Evolutionary conservation across 2,329 filamentous ascomycete genomes (phyloP).

Genomic region (Aspergillus viridinutans): DNA sequence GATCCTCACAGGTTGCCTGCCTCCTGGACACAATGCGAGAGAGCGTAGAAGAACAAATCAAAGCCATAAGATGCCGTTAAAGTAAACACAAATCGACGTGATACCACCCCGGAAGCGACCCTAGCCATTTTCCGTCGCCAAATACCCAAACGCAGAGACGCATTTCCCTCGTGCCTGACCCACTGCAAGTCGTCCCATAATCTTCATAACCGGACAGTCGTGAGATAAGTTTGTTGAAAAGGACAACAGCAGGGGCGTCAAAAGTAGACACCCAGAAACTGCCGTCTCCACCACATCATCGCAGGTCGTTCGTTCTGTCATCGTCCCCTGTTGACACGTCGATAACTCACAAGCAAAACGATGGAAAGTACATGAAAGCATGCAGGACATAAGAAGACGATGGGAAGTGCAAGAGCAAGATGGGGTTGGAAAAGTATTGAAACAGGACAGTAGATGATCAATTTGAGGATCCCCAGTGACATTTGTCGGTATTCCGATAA

Average conservation of each 20-base stretch:
- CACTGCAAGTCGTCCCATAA: conserved; percentile 3
- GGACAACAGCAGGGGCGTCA: conserved; percentile 9
- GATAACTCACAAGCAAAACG: conserved; percentile 16
- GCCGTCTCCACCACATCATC: conserved; percentile 13
- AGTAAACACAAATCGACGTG: conserved; percentile 34
- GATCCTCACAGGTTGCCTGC: background rate
- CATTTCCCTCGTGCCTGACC: conserved; percentile 6
- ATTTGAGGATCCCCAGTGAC: conserved; percentile 16
- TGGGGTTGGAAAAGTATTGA: conserved; percentile 9
- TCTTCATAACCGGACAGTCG: conserved; percentile 8
- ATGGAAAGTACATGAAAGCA: conserved; percentile 11
- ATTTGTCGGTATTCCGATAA: conserved; percentile 18
- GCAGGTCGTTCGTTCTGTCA: conserved; percentile 21
- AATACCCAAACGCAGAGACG: conserved; percentile 13
- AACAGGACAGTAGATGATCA: conserved; percentile 12
- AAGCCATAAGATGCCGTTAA: conserved; percentile 8
- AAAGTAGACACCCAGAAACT: conserved; percentile 11
- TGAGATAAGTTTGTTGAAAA: conserved; percentile 6
- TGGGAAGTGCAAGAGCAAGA: conserved; percentile 6
- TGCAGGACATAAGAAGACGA: conserved; percentile 4
- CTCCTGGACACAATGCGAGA: conserved; percentile 4
- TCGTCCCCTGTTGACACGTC: conserved; percentile 27
- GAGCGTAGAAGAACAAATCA: conserved; percentile 1
- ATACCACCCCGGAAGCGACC: conserved; percentile 47
- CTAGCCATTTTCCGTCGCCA: conserved; percentile 44